phyloP scores from a whole-genome alignment of 2,329 filamentous ascomycete genomes.

The Cryphonectria carpinicola region DNA sequence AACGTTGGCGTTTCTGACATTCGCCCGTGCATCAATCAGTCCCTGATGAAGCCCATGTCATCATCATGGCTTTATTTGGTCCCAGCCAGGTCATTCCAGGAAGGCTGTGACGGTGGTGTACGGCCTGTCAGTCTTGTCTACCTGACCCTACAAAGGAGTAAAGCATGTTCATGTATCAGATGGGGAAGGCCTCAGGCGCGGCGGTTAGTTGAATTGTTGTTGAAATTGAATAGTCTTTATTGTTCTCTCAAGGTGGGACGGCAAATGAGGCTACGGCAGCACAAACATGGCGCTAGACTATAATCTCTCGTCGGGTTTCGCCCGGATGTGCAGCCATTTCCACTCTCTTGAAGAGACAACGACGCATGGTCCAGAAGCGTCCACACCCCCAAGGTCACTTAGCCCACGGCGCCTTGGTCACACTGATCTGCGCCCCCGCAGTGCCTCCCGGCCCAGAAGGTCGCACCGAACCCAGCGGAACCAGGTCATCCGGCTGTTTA shows the following conservation, averaged over 20 bases:
- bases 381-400: slow-evolving; percentile 18
- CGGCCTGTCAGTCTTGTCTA: neutral
- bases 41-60: neutral
- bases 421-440: slow-evolving; percentile 26
- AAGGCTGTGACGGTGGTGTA: neutral
- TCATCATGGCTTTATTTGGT: neutral
- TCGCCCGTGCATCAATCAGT: neutral
- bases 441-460: slow-evolving; percentile 28
- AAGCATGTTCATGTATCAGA: neutral
- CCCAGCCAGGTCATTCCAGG: neutral
- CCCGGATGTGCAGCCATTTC: neutral
- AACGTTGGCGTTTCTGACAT: slow-evolving; percentile 5
- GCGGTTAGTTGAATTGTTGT: neutral
- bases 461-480: slow-evolving; percentile 11
- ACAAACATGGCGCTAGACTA: neutral
- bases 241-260: neutral
- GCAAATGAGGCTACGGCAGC: neutral
- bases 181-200: neutral
- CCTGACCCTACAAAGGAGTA: neutral
- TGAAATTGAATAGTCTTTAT: neutral
- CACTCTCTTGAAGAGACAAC: neutral
- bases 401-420: slow-evolving; percentile 30
- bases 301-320: neutral
- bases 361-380: neutral
- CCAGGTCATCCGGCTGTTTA: slow-evolving; percentile 12